Evolutionary conservation across 176 grass and related monocot species (phyloP), one percentile per base, ranked within the genome.

Genomic region (Metroxylon sagu): DNA sequence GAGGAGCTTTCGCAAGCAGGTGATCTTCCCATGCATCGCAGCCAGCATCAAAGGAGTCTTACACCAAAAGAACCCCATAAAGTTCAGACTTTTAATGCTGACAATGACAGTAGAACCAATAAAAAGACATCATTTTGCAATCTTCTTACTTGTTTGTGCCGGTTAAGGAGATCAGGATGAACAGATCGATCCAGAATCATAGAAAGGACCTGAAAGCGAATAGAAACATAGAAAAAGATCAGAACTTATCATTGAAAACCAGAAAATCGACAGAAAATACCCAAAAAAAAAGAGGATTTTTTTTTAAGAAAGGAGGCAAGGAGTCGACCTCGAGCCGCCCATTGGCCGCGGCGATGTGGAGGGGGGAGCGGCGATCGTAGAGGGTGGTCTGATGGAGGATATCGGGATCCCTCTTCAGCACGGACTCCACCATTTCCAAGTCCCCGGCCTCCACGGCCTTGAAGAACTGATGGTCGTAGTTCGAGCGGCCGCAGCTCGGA

Each of bases 11-110:
- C 56, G 27, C 65, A 68, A 51, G 12, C 65, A 68, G 3, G 28
- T 6, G 35, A 55, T 68, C 17, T 68, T 68, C n/a, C 65, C 65
- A 16, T 55, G 65, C 27, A 56, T 68, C 18, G 65, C 65, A 43
- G 65, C 65, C 65, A 68, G 28, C 52, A 68, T 68, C 65, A 68
- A 5, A 5, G 65, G 65, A 54, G 65, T 68, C 65, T 68, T 39
- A 16, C 19, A 10, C 29, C 50, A 54, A 21, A 17, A 28, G 56
- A 18, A 55, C 43, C 52, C 29, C 29, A 18, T 25, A 56, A 23
- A 56, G 39, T 23, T 18, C 7, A 23, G 8, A 23, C 52, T 1
- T 43, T 14, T 54, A 43, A 43, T 12, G 35, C 10, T 43, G 16
- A n/a, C 52, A 18, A 19, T 23, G 17, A 10, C 51, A 4, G 25